phyloP scores from a whole-genome alignment of 768 basidiomycete genomes.

The Boletus edulis region DNA sequence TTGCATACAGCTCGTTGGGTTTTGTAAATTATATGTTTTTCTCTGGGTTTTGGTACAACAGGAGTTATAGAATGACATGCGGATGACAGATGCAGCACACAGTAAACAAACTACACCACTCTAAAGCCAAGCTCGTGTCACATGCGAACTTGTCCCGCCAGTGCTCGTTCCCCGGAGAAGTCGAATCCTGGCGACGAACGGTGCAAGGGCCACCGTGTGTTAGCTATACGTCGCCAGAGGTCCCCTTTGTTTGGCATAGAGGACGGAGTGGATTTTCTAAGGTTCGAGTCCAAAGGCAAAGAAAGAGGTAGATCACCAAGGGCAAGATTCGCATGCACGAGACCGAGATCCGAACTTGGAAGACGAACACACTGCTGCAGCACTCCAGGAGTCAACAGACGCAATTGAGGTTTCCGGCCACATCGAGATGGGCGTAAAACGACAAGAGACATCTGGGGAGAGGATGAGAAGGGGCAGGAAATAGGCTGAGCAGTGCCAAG shows the following conservation, averaged over 20 bases:
- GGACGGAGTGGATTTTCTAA: too few species aligned
- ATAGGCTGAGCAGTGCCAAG: constrained; percentile 3
- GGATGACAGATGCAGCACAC: constrained; percentile 2
- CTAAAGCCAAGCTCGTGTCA: constrained; percentile 9
- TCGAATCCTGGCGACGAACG: neutral
- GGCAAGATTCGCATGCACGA: neutral
- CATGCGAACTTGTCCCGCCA: neutral
- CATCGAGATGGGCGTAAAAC: constrained; percentile 7
- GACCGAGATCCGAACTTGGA: constrained; percentile 9
- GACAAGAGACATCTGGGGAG: constrained; percentile 4
- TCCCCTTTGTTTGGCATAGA: neutral
- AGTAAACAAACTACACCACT: constrained; percentile 6
- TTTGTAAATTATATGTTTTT: neutral
- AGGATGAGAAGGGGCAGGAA: neutral
- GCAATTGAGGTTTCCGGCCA: constrained; percentile 5
- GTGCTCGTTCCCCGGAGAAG: neutral
- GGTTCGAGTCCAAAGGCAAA: neutral
- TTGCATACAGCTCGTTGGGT: too few species aligned
- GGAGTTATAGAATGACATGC: neutral
- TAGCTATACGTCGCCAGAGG: neutral
- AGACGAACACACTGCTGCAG: constrained; percentile 8
- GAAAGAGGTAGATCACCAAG: too few species aligned
- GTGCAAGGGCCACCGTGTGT: neutral
- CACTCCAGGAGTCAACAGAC: constrained; percentile 1
- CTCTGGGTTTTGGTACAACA: constrained; percentile 12